Evolutionary conservation across 2,329 filamentous ascomycete species (phyloP).

Genomic region (Colletotrichum abscissum): DNA sequence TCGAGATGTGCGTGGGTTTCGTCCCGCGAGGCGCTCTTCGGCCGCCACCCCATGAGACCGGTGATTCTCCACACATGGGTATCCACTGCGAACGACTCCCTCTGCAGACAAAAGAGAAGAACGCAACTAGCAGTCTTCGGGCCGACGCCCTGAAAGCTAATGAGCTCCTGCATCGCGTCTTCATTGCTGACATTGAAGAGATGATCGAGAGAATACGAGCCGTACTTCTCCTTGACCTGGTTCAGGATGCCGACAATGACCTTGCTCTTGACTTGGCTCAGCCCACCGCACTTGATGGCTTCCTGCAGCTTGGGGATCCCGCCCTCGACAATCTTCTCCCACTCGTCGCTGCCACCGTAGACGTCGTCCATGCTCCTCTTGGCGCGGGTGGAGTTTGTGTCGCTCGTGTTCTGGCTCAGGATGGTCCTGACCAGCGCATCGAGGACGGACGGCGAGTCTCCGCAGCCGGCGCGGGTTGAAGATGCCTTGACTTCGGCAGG

Average conservation of each 20-base stretch:
- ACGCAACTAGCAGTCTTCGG: conserved; percentile 67
- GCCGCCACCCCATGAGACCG: conserved; percentile 61
- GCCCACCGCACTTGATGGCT: conserved; percentile 77
- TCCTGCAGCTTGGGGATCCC: conserved; percentile 56
- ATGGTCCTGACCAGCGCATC: conserved; percentile 64
- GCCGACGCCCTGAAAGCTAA: conserved; percentile 62
- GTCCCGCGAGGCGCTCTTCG: conserved; percentile 52
- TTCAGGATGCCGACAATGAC: conserved; percentile 76
- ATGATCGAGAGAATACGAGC: conserved; percentile 60
- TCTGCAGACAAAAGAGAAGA: conserved; percentile 60
- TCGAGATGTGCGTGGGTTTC: conserved; percentile 63
- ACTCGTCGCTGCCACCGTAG: conserved; percentile 56
- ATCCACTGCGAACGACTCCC: conserved; percentile 63
- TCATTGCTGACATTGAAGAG: conserved; percentile 55
- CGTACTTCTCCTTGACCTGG: conserved; percentile 65
- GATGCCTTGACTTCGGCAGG: conserved; percentile 73
- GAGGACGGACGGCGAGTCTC: conserved; percentile 60
- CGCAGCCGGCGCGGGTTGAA: conserved; percentile 71
- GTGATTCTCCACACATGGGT: conserved; percentile 64
- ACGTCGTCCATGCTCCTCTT: conserved; percentile 57
- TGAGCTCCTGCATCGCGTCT: conserved; percentile 61
- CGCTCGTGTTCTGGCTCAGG: conserved; percentile 65
- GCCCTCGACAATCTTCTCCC: conserved; percentile 54
- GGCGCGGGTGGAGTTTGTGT: conserved; percentile 69
- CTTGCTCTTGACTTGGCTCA: conserved; percentile 78